Conservation (phyloP, 768 basidiomycete species). For the Lentinula sp. region DNA sequence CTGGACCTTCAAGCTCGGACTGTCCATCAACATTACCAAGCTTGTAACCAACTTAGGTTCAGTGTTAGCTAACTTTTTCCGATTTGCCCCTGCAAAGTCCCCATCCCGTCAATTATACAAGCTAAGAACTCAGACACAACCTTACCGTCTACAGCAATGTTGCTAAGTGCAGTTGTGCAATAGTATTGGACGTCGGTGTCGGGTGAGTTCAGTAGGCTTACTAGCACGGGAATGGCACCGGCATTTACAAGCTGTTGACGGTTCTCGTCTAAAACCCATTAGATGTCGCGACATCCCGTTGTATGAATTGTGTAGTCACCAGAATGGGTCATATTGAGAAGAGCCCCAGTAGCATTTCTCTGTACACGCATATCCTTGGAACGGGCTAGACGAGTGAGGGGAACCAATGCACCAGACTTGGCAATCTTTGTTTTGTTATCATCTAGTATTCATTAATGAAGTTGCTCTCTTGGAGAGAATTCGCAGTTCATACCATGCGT, state of each 20-base stretch:
- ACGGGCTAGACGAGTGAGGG: constrained; percentile 90
- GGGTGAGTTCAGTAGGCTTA: constrained; percentile 86
- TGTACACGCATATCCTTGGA: constrained; percentile 99
- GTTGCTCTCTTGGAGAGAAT: not conserved
- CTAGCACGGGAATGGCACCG: constrained; percentile 95
- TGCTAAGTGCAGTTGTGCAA: constrained; percentile 96
- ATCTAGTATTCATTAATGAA: constrained; percentile 40
- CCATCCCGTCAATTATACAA: not conserved
- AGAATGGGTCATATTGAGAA: constrained; percentile 99
- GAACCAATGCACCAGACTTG: constrained; percentile 97
- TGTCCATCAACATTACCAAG: constrained; percentile 94
- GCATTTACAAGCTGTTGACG: constrained; percentile 97
- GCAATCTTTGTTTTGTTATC: constrained; percentile 99
- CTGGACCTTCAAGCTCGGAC: constrained; percentile 94
- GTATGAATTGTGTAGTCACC: constrained; percentile 41
- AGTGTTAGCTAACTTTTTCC: constrained; percentile 89
- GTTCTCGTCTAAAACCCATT: constrained; percentile 73
- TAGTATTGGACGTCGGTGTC: constrained; percentile 99
- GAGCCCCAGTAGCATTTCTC: constrained; percentile 94
- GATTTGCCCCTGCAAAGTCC: constrained; percentile 56
- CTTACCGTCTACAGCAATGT: constrained; percentile 94
- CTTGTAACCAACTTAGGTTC: constrained; percentile 95
- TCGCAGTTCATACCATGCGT: constrained; percentile 72
- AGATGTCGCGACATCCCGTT: not conserved
- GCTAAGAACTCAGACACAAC: not conserved